These are phyloP conservation scores for Cymodocea nodosa DNA, from an alignment of 116 monocot genomes.

Conservation along the genomic window DNA sequence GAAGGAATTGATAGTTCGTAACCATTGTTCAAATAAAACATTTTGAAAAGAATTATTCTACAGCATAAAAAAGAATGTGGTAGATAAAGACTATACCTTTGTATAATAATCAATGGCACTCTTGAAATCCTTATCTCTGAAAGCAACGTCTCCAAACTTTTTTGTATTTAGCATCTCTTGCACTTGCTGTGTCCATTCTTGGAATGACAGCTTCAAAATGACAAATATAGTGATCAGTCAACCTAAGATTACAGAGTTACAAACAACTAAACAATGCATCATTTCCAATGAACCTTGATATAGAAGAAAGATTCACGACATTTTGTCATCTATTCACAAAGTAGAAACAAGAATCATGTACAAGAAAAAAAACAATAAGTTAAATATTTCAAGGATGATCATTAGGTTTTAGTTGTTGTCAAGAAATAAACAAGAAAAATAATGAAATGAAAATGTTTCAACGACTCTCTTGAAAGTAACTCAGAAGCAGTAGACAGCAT, in stretches of 20 bases:
- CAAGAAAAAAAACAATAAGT: background rate
- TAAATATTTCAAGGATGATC: background rate
- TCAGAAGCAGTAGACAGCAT: background rate
- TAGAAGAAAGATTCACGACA: background rate
- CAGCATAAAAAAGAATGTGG: too few species aligned
- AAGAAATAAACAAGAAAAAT: background rate
- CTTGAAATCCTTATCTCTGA: conserved; percentile 96
- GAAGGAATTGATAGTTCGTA: too few species aligned
- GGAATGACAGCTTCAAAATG: conserved; percentile 74
- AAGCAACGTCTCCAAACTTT: conserved; percentile 93
- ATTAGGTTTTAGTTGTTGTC: too few species aligned
- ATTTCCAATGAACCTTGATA: too few species aligned
- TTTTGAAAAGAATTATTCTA: too few species aligned
- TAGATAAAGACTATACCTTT: conserved; percentile 36
- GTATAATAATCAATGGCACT: conserved; percentile 90
- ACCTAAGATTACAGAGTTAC: too few species aligned
- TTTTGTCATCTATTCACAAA: too few species aligned
- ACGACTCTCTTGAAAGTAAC: too few species aligned
- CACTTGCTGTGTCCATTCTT: conserved; percentile 99
- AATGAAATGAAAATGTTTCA: background rate
- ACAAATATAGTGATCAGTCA: background rate
- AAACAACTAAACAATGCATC: too few species aligned
- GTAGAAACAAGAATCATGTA: too few species aligned
- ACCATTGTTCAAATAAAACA: too few species aligned
- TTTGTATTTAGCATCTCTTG: conserved; percentile 97